Evolutionary conservation across 768 basidiomycete genomes (phyloP).

Genomic region (Hericium coralloides): DNA sequence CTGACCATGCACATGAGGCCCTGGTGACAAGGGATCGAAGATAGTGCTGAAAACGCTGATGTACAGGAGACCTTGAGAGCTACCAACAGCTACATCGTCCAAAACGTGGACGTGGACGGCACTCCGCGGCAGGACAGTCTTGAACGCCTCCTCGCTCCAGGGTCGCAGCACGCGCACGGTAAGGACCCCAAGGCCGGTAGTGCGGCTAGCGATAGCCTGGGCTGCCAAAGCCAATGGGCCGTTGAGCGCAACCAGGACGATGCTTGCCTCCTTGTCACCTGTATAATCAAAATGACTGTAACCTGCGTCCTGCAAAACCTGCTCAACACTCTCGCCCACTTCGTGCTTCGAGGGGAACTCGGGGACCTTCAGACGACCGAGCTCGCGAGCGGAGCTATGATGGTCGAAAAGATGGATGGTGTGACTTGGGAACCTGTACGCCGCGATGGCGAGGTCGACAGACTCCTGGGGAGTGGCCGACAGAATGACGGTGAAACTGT

Average conservation of each 20-base stretch:
- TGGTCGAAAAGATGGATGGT: conserved; percentile 91
- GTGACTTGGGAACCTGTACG: conserved; percentile 68
- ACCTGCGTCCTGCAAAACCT: conserved; percentile 47
- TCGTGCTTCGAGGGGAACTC: conserved; percentile 25
- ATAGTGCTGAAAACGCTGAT: conserved; percentile 61
- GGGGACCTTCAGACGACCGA: conserved; percentile 43
- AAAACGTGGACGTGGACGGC: conserved; percentile 59
- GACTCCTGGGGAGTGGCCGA: conserved; percentile 82
- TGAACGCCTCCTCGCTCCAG: conserved; percentile 66
- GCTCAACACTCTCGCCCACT: conserved; percentile 28
- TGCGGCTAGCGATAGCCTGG: conserved; percentile 37
- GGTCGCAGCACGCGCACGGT: conserved; percentile 75
- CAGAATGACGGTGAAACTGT: conserved; percentile 62
- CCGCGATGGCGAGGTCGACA: conserved; percentile 62
- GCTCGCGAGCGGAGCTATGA: conserved; percentile 68
- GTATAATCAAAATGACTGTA: conserved; percentile 71
- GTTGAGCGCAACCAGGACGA: conserved; percentile 65
- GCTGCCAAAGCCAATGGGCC: conserved; percentile 65
- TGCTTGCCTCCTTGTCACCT: conserved; percentile 54
- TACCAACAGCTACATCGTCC: conserved; percentile 63
- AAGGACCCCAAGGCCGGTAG: conserved; percentile 52
- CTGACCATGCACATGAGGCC: conserved; percentile 41
- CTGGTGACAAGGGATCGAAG: conserved; percentile 29
- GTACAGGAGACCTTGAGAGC: conserved; percentile 57
- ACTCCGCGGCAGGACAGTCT: conserved; percentile 46